These are phyloP conservation scores for Pseudocercospora pini-densiflorae DNA, from an alignment of 2,329 filamentous ascomycete species.

Conservation along the genomic window DNA sequence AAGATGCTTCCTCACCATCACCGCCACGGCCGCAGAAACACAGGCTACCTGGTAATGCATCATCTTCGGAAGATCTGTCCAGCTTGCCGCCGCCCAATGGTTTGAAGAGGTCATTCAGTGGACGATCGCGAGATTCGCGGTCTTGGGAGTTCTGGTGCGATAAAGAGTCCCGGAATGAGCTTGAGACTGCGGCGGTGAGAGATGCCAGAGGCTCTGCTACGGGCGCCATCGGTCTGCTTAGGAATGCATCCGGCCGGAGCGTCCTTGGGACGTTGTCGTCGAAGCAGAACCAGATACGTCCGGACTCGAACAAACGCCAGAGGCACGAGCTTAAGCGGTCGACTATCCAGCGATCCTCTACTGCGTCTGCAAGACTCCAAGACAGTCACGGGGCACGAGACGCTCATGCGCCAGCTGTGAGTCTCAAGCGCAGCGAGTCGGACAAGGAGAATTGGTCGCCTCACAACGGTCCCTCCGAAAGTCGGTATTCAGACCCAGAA, in stretches of 20 bases:
- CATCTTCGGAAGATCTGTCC: slow-evolving; percentile 26
- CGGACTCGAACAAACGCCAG: slow-evolving; percentile 37
- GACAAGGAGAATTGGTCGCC: slow-evolving; percentile 94
- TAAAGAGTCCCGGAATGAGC: slow-evolving; percentile 74
- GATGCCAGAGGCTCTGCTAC: slow-evolving; percentile 79
- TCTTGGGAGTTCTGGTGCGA: slow-evolving; percentile 93
- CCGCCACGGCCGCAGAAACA: slow-evolving; percentile 53
- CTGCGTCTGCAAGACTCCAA: slow-evolving; percentile 40
- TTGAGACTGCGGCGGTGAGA: slow-evolving; percentile 80
- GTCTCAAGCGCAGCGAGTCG: slow-evolving; percentile 69
- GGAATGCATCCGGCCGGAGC: slow-evolving; percentile 68
- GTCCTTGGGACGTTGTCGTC: slow-evolving; percentile 58
- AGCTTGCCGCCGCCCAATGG: slow-evolving; percentile 3
- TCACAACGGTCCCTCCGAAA: slow-evolving; percentile 42
- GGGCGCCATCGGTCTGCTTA: slow-evolving; percentile 79
- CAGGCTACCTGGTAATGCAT: slow-evolving; percentile 48
- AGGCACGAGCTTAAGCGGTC: slow-evolving; percentile 54
- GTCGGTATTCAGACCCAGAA: background rate
- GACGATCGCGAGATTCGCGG: slow-evolving; percentile 79
- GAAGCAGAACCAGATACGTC: slow-evolving; percentile 64
- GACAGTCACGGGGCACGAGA: slow-evolving; percentile 4
- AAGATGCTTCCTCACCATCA: slow-evolving; percentile 71
- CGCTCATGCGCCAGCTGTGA: slow-evolving; percentile 39
- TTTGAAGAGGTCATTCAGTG: slow-evolving; percentile 61
- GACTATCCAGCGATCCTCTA: slow-evolving; percentile 37